Conservation (phyloP, 1,284 basidiomycete genomes). For the Tylopilus orsonianus region DNA sequence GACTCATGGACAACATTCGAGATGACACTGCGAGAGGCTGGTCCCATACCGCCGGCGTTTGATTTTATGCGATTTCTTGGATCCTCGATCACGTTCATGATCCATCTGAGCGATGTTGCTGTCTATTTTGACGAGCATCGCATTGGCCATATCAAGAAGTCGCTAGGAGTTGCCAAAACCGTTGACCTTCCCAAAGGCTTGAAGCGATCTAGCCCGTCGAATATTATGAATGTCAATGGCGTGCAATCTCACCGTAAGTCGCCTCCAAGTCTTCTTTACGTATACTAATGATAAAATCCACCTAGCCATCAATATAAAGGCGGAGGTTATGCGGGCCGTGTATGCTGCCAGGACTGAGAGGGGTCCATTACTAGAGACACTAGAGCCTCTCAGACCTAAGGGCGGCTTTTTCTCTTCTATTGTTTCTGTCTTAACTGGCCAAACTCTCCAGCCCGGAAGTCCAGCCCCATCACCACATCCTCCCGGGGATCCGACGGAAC, state of each 20-base stretch:
- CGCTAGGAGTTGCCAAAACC: slow-evolving; percentile 54
- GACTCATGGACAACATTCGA: slow-evolving; percentile 87
- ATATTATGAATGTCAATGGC: slow-evolving; percentile 24
- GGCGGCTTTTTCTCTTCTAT: slow-evolving; percentile 78
- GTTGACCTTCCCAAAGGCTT: slow-evolving; percentile 49
- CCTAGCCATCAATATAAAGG: slow-evolving; percentile 75
- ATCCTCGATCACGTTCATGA: slow-evolving; percentile 95
- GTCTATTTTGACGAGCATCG: slow-evolving; percentile 80
- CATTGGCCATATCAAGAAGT: slow-evolving; percentile 76
- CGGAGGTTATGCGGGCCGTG: slow-evolving; percentile 82
- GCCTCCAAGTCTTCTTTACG: not conserved
- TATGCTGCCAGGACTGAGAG: slow-evolving; percentile 72
- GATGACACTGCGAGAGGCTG: slow-evolving; percentile 85
- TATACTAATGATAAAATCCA: not conserved
- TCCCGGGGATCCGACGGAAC: slow-evolving; percentile 53
- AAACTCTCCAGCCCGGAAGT: slow-evolving; percentile 35
- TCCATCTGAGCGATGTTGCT: slow-evolving; percentile 72
- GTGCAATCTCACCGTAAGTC: slow-evolving; percentile 26
- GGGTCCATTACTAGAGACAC: slow-evolving; percentile 36
- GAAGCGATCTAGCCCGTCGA: slow-evolving; percentile 20
- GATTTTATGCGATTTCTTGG: slow-evolving; percentile 90
- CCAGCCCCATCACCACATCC: slow-evolving; percentile 39
- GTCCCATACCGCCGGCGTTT: slow-evolving; percentile 79
- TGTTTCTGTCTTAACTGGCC: slow-evolving; percentile 60
- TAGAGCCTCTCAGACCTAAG: slow-evolving; percentile 41